phyloP scores from a whole-genome alignment of 2,329 filamentous ascomycete genomes.

The Aspergillus sp. region DNA sequence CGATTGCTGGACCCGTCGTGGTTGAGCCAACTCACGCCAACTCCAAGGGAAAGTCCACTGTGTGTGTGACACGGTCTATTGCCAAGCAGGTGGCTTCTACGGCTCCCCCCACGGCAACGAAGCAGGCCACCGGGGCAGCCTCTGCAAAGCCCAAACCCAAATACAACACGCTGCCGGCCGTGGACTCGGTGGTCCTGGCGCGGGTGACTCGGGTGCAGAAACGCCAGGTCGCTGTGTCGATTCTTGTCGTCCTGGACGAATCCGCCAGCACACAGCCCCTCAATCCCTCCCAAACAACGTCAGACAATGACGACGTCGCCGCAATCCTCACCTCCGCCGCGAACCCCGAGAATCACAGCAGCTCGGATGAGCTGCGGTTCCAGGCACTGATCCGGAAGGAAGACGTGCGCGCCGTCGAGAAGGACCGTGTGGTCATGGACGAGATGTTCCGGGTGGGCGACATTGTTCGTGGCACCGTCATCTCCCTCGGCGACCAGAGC shows the following conservation, averaged over 20 bases:
- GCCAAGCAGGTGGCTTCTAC: constrained; percentile 1
- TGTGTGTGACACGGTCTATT: constrained; percentile 32
- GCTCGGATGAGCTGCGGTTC: constrained; percentile 66
- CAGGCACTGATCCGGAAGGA: constrained; percentile 82
- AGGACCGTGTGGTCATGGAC: constrained; percentile 87
- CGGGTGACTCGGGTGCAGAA: constrained; percentile 82
- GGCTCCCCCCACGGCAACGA: too few relatives aligned
- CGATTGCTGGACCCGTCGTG: constrained; percentile 71
- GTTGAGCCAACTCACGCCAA: constrained; percentile 47
- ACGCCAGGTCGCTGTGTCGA: constrained; percentile 80
- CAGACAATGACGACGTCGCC: constrained; percentile 39
- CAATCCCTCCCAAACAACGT: constrained; percentile 22
- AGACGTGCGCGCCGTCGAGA: constrained; percentile 92
- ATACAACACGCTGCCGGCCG: constrained; percentile 75
- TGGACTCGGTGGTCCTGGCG: constrained; percentile 77
- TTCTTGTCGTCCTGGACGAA: constrained; percentile 72
- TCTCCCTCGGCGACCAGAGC: constrained; percentile 87
- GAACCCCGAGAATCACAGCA: constrained; percentile 42
- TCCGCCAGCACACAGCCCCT: constrained; percentile 14
- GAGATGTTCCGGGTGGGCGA: constrained; percentile 92
- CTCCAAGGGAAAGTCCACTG: constrained; percentile 37
- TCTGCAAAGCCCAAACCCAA: constrained; percentile 40
- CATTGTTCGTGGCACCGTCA: constrained; percentile 82
- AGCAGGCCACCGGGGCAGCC: too few relatives aligned
- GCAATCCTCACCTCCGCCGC: constrained; percentile 38